Evolutionary conservation across 176 grass and related monocot genomes (phyloP), one percentile per base, ranked within the genome.

Genomic region (Hyparrhenia diplandra): DNA sequence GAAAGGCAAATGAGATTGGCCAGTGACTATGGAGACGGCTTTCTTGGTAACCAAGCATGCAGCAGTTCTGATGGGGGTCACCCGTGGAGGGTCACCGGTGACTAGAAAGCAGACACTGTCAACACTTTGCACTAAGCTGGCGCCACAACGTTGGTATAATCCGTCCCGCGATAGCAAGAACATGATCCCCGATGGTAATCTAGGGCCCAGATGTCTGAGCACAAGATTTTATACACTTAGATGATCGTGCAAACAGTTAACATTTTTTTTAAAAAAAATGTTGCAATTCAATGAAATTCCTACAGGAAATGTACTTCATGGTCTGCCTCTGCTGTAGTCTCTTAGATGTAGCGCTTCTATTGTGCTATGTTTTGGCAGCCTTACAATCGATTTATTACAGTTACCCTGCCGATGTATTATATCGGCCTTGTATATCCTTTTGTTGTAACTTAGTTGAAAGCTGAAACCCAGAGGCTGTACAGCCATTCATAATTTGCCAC

Each of bases 1-100:
- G 91, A 90, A 66, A 89, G 79, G 72, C 85, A 93, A 62, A 93
- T 93, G 91, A 85, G 91, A 78, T 69, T 93, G 41, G 75, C 45
- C 42, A 80, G 88, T 16, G 75, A 88, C 80, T 77, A 90, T 23
- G 73, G 63, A 25, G 86, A 90, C 60, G 57, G 75, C 47, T 70
- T 90, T 62, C 58, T 90, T 51, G 78, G 78, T 35, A 93, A 93
- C 67, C 85, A 93, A 80, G 85, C 88, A 36, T 88, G 91, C 85
- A 88, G 88, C 85, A 93, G 88, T 69, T 93, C 91, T 32, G 91
- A 90, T 39, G 87, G 87, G 64, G 88, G 74, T 76, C 79, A 80
- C 14, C 82, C 78, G 2, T 90, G 91, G 89, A 87, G 71, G 47
- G 46, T 74, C 28, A 75, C 73, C 1, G 40, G 88, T 51, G 82